These are phyloP conservation scores for Oehlia diaphana DNA, from an alignment of 192 early-diverging fungal genomes.

Conservation along the genomic window DNA sequence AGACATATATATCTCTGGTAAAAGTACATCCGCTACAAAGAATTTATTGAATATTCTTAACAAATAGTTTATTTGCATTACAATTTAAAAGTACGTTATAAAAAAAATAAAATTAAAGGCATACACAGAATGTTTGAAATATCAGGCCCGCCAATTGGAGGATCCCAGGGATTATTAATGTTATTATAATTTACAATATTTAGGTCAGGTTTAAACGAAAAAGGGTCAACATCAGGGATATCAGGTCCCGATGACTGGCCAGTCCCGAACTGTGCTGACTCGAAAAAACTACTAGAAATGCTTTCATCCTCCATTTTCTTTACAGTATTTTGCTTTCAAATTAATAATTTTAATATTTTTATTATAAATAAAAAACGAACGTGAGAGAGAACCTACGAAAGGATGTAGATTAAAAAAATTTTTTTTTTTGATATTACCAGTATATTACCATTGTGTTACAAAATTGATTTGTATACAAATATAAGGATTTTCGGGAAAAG, in stretches of 20 bases:
- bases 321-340: no score
- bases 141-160: not conserved
- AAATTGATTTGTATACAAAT: no score
- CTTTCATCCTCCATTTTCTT: slow-evolving; percentile 8
- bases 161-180: slow-evolving; percentile 29
- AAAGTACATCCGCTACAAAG: slow-evolving; percentile 41
- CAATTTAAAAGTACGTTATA: not conserved
- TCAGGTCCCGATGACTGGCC: not conserved
- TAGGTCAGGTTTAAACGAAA: slow-evolving; percentile 11
- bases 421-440: no score
- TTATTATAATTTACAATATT: not conserved
- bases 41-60: not conserved
- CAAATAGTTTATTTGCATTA: not conserved
- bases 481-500: no score
- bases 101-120: not conserved
- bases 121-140: slow-evolving; percentile 17
- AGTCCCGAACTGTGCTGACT: not conserved
- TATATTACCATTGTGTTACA: no score
- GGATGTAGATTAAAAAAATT: not conserved
- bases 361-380: not conserved
- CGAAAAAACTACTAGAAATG: slow-evolving; percentile 19
- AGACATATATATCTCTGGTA: slow-evolving; percentile 50
- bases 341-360: not conserved
- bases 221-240: not conserved
- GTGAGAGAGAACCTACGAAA: not conserved